A percentile compares a stretch with the other conserved stretches of the same genome.
Evolutionary conservation across 192 early-diverging fungal genomes (phyloP).

Genomic region (Phlyctochytrium bullatum): DNA sequence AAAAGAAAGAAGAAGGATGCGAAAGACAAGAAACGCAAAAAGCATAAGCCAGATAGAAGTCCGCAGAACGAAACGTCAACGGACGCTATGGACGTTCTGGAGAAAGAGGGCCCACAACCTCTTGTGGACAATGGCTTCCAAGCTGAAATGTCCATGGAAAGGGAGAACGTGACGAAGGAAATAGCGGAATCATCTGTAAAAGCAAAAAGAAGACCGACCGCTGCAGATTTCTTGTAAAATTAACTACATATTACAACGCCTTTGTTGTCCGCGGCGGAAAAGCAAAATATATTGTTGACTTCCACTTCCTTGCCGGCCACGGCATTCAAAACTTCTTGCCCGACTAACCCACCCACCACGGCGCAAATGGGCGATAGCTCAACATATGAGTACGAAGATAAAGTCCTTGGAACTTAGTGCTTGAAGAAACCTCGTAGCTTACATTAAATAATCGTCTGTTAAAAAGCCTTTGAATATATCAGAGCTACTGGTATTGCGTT

Average conservation of each 20-base stretch:
- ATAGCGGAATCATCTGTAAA: no score
- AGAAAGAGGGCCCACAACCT: not conserved
- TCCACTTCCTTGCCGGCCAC: slow-evolving; percentile 79
- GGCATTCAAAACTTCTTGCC: slow-evolving; percentile 88
- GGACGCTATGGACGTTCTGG: slow-evolving; percentile 6
- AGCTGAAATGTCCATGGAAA: not conserved
- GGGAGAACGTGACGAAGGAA: no score
- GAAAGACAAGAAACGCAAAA: slow-evolving; percentile 30
- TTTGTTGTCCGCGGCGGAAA: slow-evolving; percentile 6
- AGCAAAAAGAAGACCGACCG: slow-evolving; percentile 18
- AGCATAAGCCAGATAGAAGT: slow-evolving; percentile 23
- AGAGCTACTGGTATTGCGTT: not conserved
- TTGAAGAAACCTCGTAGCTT: not conserved
- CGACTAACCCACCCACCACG: slow-evolving; percentile 82
- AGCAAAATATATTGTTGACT: slow-evolving; percentile 74
- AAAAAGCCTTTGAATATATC: slow-evolving; percentile 5
- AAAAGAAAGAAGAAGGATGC: slow-evolving; percentile 16
- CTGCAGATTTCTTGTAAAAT: slow-evolving; percentile 34
- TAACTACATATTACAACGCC: slow-evolving; percentile 9
- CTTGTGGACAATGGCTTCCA: not conserved
- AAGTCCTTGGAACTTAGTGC: slow-evolving; percentile 30
- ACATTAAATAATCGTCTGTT: slow-evolving; percentile 6
- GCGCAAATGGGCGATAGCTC: slow-evolving; percentile 81
- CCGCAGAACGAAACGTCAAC: not conserved
- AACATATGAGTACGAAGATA: slow-evolving; percentile 48